A percentile compares a stretch with the other conserved stretches of the same genome.
phyloP scores from a whole-genome alignment of 306 rosid species.

The Morella rubra region DNA sequence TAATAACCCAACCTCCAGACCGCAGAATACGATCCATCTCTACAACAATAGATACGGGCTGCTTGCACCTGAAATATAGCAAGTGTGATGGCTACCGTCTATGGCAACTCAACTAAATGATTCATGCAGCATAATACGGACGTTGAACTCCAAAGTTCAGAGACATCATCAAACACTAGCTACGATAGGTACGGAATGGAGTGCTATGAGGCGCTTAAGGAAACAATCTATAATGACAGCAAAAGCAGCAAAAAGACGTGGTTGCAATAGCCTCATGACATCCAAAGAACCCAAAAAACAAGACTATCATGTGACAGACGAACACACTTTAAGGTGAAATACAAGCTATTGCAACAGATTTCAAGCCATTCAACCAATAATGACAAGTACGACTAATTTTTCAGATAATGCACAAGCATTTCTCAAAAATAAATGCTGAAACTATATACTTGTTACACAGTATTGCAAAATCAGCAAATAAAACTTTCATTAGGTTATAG shows the following conservation, averaged over 20 bases:
- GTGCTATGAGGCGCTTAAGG: neutral
- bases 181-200: neutral
- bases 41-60: conserved; percentile 68
- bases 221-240: neutral
- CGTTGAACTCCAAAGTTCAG: neutral
- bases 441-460: neutral
- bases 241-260: neutral
- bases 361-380: neutral
- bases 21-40: conserved; percentile 93
- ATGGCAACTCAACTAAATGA: neutral
- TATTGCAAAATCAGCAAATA: neutral
- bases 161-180: neutral
- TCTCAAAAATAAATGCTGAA: neutral
- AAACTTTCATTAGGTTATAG: neutral
- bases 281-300: neutral
- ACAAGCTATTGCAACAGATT: neutral
- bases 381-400: neutral
- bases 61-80: conserved; percentile 69
- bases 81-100: neutral
- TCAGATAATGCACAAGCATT: neutral
- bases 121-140: neutral
- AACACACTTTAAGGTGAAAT: too few relatives aligned
- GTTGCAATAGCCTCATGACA: neutral
- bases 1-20: conserved; percentile 89
- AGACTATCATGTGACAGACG: neutral